Conservation (phyloP, 257 asterid genomes). For the Handroanthus guayacan region DNA sequence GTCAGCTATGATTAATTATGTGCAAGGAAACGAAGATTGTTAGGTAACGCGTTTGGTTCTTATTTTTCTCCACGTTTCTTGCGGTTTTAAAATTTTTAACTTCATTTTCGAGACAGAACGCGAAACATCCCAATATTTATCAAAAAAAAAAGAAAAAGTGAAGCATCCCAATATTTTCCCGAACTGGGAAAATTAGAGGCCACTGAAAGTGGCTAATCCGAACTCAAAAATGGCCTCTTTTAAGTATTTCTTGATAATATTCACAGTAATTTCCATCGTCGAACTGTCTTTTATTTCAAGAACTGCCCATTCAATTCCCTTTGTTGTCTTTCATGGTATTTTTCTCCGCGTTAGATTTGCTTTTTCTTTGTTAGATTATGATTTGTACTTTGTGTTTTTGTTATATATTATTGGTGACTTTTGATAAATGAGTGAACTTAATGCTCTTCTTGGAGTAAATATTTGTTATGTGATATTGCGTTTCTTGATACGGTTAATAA, state of each 20-base stretch:
- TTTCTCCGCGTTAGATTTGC: conserved; percentile 10
- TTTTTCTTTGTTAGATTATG: conserved; percentile 1
- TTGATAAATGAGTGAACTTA: background rate
- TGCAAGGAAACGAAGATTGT: background rate
- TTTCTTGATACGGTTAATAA: conserved; percentile 9
- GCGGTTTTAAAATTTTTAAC: background rate
- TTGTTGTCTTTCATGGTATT: conserved; percentile 87
- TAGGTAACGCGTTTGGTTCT: background rate
- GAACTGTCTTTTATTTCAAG: conserved; percentile 47
- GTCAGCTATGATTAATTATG: background rate
- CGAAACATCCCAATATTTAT: background rate
- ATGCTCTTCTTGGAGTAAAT: conserved; percentile 5
- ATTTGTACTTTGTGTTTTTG: conserved; percentile 12
- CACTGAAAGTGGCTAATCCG: conserved; percentile 23
- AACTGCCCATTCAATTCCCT: conserved; percentile 61
- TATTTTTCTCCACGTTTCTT: conserved; percentile 34
- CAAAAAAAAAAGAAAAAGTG: no score
- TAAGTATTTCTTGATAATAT: conserved; percentile 28
- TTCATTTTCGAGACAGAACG: conserved; percentile 20
- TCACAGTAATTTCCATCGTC: conserved; percentile 22
- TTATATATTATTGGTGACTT: background rate
- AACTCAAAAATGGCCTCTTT: conserved; percentile 39
- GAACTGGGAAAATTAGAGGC: conserved; percentile 8
- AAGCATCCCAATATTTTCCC: background rate
- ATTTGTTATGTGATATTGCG: background rate